Evolutionary conservation across 148 eudicot species (phyloP), one percentile per base, ranked within the genome.

Genomic region (Rhododendron williamsianum): DNA sequence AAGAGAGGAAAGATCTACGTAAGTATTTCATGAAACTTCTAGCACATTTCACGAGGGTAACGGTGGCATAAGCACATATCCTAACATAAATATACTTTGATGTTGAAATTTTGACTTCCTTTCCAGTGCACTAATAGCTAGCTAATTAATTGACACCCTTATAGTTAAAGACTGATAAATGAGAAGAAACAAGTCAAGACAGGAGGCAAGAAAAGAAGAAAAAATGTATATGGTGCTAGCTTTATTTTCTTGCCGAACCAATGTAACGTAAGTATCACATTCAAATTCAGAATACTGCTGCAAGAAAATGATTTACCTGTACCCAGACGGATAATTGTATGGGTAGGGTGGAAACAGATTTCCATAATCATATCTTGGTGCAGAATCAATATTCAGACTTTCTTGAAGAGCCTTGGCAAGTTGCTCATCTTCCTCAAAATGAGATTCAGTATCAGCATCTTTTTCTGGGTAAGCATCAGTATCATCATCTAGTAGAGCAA

Each of bases 371-470:
- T 56, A 81, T 19, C 88, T 86, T 80, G 97, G 95, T 76, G 95
- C 93, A 83, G 98, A 91, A 67, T 90, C 93, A 86, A 92, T 82
- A 84, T 91, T 91, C 85, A 93, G 77, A 90, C 96, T 97, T 89
- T 97, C 98, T 86, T 97, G 98, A 86, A 97, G 84, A 84, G 98
- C 98, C 85, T 91, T 95, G 30, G 98, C 98, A 56, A 97, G 94
- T 85, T 81, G 91, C 88, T 97, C 99, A 87, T 97, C 98, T 91
- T 95, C 99, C 82, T 93, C 95, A 88, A 94, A 80, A 71, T 87
- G 91, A 86, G 85, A 49, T 19, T 90, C 96, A 74, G 23, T 77
- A 6, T 95, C 98, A 33, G 2, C 30, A 86, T 97, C 98, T 90
- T 95, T 98, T 81, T 92, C 93, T 88, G 91, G 78, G 65, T 87